Conservation (phyloP, 2,329 filamentous ascomycete species). For the Phaeosphaeriaceae sp. region DNA sequence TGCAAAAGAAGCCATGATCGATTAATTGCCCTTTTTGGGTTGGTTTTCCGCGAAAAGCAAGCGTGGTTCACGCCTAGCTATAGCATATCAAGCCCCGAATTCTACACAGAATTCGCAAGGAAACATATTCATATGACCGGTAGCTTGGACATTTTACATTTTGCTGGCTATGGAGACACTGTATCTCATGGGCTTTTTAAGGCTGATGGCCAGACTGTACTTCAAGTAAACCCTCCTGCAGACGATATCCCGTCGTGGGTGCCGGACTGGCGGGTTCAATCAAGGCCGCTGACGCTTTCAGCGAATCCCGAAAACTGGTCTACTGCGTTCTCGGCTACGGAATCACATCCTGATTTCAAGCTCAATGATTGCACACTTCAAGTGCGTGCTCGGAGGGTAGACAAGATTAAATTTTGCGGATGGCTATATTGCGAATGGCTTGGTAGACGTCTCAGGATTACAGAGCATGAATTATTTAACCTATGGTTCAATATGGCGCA, state of each 20-base stretch:
- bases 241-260: background rate
- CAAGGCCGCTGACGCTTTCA: background rate
- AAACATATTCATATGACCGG: background rate
- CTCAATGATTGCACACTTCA: background rate
- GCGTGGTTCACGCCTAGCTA: background rate
- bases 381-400: background rate
- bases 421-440: background rate
- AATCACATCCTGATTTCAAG: background rate
- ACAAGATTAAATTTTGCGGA: background rate
- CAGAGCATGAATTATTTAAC: background rate
- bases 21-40: background rate
- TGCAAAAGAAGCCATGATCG: background rate
- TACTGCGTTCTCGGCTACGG: background rate
- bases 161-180: background rate
- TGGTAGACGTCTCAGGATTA: background rate
- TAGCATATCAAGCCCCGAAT: background rate
- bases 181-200: background rate
- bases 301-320: background rate
- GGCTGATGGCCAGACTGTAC: background rate
- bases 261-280: background rate
- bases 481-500: background rate
- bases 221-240: background rate
- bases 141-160: background rate
- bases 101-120: background rate
- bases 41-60: background rate